A percentile compares a stretch with the other conserved stretches of the same genome.
Conservation (phyloP, 306 rosid species). For the Cucurbita moschata region DNA sequence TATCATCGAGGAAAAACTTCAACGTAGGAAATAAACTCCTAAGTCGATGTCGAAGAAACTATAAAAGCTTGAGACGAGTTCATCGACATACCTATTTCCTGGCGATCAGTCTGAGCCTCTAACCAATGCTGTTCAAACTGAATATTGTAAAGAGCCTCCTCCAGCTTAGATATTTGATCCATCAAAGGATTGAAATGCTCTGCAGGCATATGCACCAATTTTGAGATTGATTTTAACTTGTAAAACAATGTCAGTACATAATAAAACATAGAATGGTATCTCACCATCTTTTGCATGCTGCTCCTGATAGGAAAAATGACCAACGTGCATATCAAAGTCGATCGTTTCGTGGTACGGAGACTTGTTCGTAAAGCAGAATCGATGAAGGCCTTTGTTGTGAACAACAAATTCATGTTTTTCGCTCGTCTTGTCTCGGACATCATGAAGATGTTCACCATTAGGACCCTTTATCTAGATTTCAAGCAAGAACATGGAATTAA, state of each 20-base stretch:
- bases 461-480: slow-evolving; percentile 71
- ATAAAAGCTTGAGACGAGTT: not conserved
- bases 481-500: not conserved
- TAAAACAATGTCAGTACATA: not conserved
- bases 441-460: slow-evolving; percentile 50
- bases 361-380: slow-evolving; percentile 66
- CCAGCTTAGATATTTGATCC: slow-evolving; percentile 76
- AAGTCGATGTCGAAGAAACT: not conserved
- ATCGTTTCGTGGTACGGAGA: slow-evolving; percentile 73
- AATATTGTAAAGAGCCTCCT: slow-evolving; percentile 82
- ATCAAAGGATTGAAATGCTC: slow-evolving; percentile 83
- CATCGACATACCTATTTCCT: slow-evolving; percentile 55
- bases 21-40: not conserved
- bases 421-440: slow-evolving; percentile 36
- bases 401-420: slow-evolving; percentile 57
- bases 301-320: slow-evolving; percentile 56
- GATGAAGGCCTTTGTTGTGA: slow-evolving; percentile 31
- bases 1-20: too few species aligned
- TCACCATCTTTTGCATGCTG: slow-evolving; percentile 95
- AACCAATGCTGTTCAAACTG: slow-evolving; percentile 96
- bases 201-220: slow-evolving; percentile 23
- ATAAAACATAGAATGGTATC: slow-evolving; percentile 2
- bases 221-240: not conserved
- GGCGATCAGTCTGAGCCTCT: slow-evolving; percentile 89
- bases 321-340: slow-evolving; percentile 74